Conservation (phyloP, 306 rosid genomes). For the Malus fusca region DNA sequence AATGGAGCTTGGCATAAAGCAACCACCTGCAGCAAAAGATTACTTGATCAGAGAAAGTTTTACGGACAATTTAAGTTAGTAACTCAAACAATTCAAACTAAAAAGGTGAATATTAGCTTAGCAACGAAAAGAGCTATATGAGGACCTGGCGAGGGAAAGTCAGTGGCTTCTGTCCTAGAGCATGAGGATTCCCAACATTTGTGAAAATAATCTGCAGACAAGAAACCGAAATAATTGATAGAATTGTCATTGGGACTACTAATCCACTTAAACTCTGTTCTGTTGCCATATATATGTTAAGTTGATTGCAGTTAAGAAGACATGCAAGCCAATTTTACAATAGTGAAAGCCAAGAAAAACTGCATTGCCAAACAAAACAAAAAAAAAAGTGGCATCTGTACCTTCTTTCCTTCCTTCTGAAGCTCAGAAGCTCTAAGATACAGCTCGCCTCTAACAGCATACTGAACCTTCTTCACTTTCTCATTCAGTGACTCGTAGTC, state of each 20-base stretch:
- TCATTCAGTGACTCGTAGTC: conserved; percentile 69
- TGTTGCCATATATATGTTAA: background rate
- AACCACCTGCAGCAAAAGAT: conserved; percentile 59
- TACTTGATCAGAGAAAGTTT: conserved; percentile 16
- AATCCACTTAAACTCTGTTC: background rate
- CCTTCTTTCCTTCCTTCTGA: conserved; percentile 97
- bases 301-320: background rate
- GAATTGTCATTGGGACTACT: background rate
- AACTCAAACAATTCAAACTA: conserved; percentile 1
- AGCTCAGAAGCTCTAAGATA: conserved; percentile 95
- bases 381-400: conserved; percentile 16
- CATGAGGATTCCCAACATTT: conserved; percentile 98
- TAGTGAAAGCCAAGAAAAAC: conserved; percentile 13
- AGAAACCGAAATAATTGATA: conserved; percentile 6
- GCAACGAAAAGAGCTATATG: conserved; percentile 13
- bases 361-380: background rate
- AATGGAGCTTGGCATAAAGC: conserved; percentile 99
- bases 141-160: conserved; percentile 96
- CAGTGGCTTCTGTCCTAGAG: conserved; percentile 95
- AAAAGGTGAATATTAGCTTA: background rate
- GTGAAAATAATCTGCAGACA: conserved; percentile 84
- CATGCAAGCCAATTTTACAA: background rate
- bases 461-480: conserved; percentile 87
- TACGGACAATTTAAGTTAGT: background rate
- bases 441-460: conserved; percentile 95